Base-by-base conservation (phyloP, 345 rosid genomes). In the Arabidopsis arenosa region DNA sequence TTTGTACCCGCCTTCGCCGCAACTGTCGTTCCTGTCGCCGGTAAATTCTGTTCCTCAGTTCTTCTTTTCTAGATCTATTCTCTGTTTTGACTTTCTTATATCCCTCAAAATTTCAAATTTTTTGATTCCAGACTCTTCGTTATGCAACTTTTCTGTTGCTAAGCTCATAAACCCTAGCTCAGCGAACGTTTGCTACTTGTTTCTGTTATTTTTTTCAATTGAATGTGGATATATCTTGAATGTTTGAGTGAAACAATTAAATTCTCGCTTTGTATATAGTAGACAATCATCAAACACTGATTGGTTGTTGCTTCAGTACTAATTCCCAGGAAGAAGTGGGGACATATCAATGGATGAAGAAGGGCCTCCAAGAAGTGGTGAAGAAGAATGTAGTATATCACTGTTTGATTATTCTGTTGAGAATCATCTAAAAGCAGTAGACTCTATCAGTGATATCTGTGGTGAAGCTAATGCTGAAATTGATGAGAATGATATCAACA, bases 361-460 rank as follows among this genome's bases (percentile, higher is more conserved):
- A 36, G 75, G 55, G 55, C 60, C 33, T 70, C 33, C 51, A 45
- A 40, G 58, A 44, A 45, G 60, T 70, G 53, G 70, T 26, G 75
- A 55, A 63, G 66, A 49, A 48, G 80, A 10, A 84, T 82, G 48
- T 77, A 77, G 53, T 33, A 91, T 92, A 63, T 89, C 88, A 5
- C 30, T 73, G 36, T 92, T 92, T 60, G 98, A 92, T 73, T 55
- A 74, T 75, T 90, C 91, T 1, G 80, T 80, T 10, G 87, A 92
- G 69, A 89, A 83, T 80, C 87, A 92, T 84, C 69, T 94, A 26
- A 82, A 75, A 32, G 89, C 86, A 54, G 49, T 90, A 75, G 90
- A 86, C 40, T 70, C 67, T 8, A 87, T 80, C 52, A 77, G 84
- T 75, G 66, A 74, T 82, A 79, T 89, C 23, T 90, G 93, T 75